Conservation (phyloP, 2,329 filamentous ascomycete genomes). For the Cladosporium sp. region DNA sequence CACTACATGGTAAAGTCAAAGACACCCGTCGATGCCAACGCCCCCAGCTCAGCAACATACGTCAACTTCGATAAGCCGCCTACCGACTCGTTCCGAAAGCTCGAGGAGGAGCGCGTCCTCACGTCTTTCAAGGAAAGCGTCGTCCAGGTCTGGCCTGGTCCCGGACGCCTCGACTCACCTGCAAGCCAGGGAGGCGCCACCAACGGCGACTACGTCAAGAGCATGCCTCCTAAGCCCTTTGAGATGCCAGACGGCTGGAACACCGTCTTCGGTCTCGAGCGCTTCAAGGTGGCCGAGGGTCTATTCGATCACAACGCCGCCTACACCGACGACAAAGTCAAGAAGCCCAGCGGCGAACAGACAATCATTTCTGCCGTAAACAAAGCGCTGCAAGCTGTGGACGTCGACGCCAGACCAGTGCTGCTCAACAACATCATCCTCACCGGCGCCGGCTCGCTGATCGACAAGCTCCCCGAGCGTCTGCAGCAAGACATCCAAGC, state of each 20-base stretch:
- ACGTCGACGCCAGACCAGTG: slow-evolving; percentile 81
- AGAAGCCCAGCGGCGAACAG: slow-evolving; percentile 57
- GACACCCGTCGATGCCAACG: slow-evolving; percentile 79
- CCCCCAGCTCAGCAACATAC: slow-evolving; percentile 71
- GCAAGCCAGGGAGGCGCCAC: slow-evolving; percentile 31
- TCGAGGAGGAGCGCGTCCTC: slow-evolving; percentile 88
- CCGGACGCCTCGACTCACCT: slow-evolving; percentile 55
- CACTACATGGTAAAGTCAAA: slow-evolving; percentile 88
- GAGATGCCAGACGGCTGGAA: slow-evolving; percentile 98
- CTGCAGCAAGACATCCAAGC: slow-evolving; percentile 77
- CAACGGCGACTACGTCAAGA: slow-evolving; percentile 73
- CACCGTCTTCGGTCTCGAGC: slow-evolving; percentile 86
- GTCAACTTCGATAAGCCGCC: slow-evolving; percentile 62
- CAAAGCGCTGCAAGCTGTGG: slow-evolving; percentile 70
- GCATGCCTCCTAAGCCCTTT: slow-evolving; percentile 77
- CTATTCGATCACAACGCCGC: slow-evolving; percentile 85
- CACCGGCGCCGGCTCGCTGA: slow-evolving; percentile 79
- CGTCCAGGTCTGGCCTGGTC: slow-evolving; percentile 87
- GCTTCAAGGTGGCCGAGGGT: slow-evolving; percentile 80
- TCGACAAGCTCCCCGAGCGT: slow-evolving; percentile 89
- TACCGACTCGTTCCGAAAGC: slow-evolving; percentile 67
- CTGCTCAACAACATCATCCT: slow-evolving; percentile 88
- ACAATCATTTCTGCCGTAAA: slow-evolving; percentile 82
- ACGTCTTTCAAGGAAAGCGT: slow-evolving; percentile 98
- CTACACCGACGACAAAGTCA: slow-evolving; percentile 48